Conservation (phyloP, 2,329 filamentous ascomycete species). For the Arthroderma uncinatum region DNA sequence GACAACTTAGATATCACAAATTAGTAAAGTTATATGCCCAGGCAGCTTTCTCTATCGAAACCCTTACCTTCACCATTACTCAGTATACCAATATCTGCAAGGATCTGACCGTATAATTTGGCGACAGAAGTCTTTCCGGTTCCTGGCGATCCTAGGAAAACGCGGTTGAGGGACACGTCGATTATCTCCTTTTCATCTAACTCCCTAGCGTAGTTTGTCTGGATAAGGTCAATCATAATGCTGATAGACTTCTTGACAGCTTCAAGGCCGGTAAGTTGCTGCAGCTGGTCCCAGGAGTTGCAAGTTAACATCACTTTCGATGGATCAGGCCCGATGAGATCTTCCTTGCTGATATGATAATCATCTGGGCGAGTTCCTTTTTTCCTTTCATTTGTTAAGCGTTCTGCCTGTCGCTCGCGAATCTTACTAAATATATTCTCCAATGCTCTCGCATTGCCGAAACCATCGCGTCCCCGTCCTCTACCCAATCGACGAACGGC, state of each 20-base stretch:
- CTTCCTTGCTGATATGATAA: slow-evolving; percentile 51
- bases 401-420: slow-evolving; percentile 46
- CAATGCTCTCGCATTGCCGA: slow-evolving; percentile 60
- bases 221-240: slow-evolving; percentile 49
- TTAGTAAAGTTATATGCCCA: slow-evolving; percentile 12
- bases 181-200: slow-evolving; percentile 49
- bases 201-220: slow-evolving; percentile 56
- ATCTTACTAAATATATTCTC: slow-evolving; percentile 52
- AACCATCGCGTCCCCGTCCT: slow-evolving; percentile 53
- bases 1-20: slow-evolving; percentile 41
- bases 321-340: slow-evolving; percentile 61
- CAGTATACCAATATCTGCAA: slow-evolving; percentile 56
- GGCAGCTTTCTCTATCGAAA: background rate
- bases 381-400: slow-evolving; percentile 42
- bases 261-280: slow-evolving; percentile 47
- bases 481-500: slow-evolving; percentile 50
- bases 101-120: slow-evolving; percentile 58
- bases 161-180: slow-evolving; percentile 52
- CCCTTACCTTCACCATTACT: slow-evolving; percentile 54
- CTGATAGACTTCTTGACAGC: slow-evolving; percentile 53
- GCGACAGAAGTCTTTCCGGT: slow-evolving; percentile 69
- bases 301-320: slow-evolving; percentile 42
- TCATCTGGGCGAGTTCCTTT: slow-evolving; percentile 41
- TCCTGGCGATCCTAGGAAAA: slow-evolving; percentile 61
- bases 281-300: slow-evolving; percentile 47